Base-by-base conservation (phyloP, 1,284 basidiomycete genomes). In the Ceratobasidium sp. region DNA sequence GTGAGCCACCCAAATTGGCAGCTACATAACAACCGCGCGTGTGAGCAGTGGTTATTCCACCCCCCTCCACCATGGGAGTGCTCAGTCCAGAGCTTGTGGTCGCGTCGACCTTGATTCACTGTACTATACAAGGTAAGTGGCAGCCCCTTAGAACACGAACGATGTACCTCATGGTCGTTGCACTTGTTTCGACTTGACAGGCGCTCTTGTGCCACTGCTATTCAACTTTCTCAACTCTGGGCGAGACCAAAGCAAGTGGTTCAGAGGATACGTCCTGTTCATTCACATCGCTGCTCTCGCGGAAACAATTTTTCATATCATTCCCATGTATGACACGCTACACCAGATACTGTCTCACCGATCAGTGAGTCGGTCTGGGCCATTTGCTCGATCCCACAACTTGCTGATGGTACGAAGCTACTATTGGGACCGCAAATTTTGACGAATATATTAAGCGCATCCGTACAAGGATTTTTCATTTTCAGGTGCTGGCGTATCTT, bases 401-500 rank as follows among this genome's bases (percentile, higher is more conserved):
- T 51, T 37, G 29, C 59, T 31, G 8, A n/a, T 8, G 31, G 11
- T 16, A 3, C 34, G 3, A 46, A 73, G 71, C 31, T 73, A 16
- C 6, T 73, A n/a, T 24, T 48, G 1, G 43, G 34, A 9, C 11
- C 46, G 3, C 71, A 46, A 22, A 11, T 63, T 39, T 24, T 61
- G 34, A 73, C 58, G 6, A 24, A 31, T 0, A 39, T 54, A 19
- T 14, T 74, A 9, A 14, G 49, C 14, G 61, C 59, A 14, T 63
- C 71, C 4, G 61, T 74, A 22, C 71, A 74, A 46, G 41, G 49
- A 11, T 74, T 74, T 41, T 74, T 74, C 22, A 63, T 74, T 19
- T 64, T 14, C 29, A 31, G 71, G 14, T 74, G 71, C 51, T 74
- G 71, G 71, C 22, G 61, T 3, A 74, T 74, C 39, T 74, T 63